These are phyloP conservation scores for Hepatocystis sp. DNA, from an alignment of 169 alveolate species.

Conservation along the genomic window DNA sequence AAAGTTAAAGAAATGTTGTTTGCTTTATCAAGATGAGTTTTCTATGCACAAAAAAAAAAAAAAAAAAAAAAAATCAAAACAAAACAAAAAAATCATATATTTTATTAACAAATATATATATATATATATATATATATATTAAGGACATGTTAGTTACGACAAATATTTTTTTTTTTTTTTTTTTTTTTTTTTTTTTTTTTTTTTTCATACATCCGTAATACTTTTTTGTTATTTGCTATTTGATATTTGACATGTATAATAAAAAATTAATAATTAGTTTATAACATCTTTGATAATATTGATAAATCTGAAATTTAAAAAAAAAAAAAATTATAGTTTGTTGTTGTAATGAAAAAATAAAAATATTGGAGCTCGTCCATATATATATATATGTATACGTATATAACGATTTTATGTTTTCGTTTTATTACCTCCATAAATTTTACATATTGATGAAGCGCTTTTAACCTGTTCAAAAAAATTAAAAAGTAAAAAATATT, in stretches of 20 bases:
- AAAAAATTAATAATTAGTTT: no score
- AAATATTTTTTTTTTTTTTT: no score
- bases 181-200: no score
- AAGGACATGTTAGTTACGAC: no score
- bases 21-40: slow-evolving; percentile 76
- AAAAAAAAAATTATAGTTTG: neutral
- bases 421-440: slow-evolving; percentile 79
- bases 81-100: no score
- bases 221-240: no score
- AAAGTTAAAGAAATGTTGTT: slow-evolving; percentile 78
- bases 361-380: neutral
- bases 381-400: neutral
- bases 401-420: neutral
- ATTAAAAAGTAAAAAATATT: slow-evolving; percentile 10
- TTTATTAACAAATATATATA: no score
- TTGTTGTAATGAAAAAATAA: neutral
- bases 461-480: slow-evolving; percentile 77
- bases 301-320: slow-evolving; percentile 38
- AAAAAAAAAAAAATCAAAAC: no score
- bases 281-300: slow-evolving; percentile 56
- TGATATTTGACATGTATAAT: no score
- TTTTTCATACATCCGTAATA: no score
- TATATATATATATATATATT: no score
- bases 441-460: slow-evolving; percentile 80
- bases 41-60: neutral